These are phyloP conservation scores for Cicer pinnatifidum DNA, from an alignment of 306 rosid species.

Conservation along the genomic window DNA sequence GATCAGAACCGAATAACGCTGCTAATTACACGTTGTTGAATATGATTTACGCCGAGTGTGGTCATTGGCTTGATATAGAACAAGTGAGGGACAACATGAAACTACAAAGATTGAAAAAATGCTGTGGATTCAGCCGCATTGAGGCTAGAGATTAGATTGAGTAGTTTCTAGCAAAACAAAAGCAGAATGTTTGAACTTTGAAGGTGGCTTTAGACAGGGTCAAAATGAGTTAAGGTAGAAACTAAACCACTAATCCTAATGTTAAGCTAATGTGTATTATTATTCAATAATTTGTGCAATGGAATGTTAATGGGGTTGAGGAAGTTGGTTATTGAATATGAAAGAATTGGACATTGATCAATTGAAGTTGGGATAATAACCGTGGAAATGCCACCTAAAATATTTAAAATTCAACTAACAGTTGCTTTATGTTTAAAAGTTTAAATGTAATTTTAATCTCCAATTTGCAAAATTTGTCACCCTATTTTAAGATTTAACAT, in stretches of 20 bases:
- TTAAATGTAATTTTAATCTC: too few species aligned
- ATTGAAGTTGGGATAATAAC: not conserved
- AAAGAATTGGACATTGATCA: not conserved
- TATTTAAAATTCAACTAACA: not conserved
- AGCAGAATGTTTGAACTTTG: conserved; percentile 15
- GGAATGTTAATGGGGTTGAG: not conserved
- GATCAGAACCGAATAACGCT: conserved; percentile 62
- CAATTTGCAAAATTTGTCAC: too few species aligned
- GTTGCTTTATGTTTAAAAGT: not conserved
- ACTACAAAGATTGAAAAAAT: conserved; percentile 54
- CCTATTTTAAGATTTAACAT: too few species aligned
- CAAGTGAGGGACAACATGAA: conserved; percentile 53
- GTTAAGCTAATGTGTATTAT: too few species aligned
- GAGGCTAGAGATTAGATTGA: conserved; percentile 41
- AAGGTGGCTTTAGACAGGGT: not conserved
- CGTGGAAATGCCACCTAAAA: not conserved
- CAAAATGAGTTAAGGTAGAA: not conserved
- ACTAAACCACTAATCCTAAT: too few species aligned
- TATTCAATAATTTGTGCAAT: not conserved
- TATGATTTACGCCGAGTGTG: conserved; percentile 62
- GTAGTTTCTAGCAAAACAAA: conserved; percentile 26
- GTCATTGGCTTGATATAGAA: conserved; percentile 64
- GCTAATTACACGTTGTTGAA: conserved; percentile 61
- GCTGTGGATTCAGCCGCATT: conserved; percentile 62
- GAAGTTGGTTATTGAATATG: not conserved